Evolutionary conservation across 2,329 filamentous ascomycete genomes (phyloP).

Genomic region (Neofusicoccum sp.): DNA sequence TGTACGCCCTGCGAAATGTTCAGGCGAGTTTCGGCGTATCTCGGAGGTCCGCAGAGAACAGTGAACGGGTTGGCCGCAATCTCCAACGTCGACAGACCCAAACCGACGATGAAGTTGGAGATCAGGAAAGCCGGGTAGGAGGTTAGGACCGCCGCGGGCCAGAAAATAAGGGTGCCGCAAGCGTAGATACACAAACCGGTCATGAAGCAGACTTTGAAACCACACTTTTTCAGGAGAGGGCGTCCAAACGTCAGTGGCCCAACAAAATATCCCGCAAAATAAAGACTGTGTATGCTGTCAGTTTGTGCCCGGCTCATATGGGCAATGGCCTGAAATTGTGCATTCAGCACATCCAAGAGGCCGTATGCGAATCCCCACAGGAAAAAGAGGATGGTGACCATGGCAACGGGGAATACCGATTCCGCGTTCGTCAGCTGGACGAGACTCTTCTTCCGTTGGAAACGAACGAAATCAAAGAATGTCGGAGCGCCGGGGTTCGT

Average conservation of each 20-base stretch:
- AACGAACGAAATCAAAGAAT: constrained; percentile 77
- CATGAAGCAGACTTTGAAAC: constrained; percentile 63
- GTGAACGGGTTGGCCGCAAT: constrained; percentile 63
- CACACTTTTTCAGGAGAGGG: constrained; percentile 56
- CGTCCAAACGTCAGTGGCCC: constrained; percentile 67
- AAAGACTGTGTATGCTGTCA: constrained; percentile 66
- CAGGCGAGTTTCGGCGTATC: constrained; percentile 59
- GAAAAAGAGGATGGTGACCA: constrained; percentile 80
- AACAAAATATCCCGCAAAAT: constrained; percentile 70
- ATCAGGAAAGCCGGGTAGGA: constrained; percentile 60
- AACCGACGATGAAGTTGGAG: constrained; percentile 62
- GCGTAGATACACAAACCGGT: constrained; percentile 61
- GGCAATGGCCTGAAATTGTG: constrained; percentile 62
- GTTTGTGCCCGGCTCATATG: constrained; percentile 61
- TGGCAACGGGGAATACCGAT: constrained; percentile 67
- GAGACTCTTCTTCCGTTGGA: constrained; percentile 64
- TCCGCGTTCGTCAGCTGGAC: constrained; percentile 62
- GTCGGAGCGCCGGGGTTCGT: constrained; percentile 41
- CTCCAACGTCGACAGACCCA: constrained; percentile 60
- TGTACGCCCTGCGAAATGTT: constrained; percentile 63
- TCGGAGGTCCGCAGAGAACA: constrained; percentile 58
- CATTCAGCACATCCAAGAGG: constrained; percentile 77
- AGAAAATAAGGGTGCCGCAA: constrained; percentile 61
- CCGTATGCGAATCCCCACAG: constrained; percentile 92
- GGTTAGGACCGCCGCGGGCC: constrained; percentile 62